Conservation (phyloP, 768 basidiomycete species). For the Pleurotus tuoliensis region DNA sequence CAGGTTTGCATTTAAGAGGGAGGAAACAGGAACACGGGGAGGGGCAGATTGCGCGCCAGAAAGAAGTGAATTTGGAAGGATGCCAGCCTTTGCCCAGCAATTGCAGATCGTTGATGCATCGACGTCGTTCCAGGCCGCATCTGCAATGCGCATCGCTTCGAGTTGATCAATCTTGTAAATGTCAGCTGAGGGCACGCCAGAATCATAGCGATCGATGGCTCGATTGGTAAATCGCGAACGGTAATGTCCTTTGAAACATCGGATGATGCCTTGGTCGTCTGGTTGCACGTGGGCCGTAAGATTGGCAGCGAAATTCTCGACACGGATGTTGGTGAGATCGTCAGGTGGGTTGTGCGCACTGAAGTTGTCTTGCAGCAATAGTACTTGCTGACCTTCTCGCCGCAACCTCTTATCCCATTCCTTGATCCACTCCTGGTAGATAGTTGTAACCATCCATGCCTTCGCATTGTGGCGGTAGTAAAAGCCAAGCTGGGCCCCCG, state of each 20-base stretch:
- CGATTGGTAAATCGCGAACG: constrained; percentile 19
- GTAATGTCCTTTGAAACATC: constrained; percentile 33
- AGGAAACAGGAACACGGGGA: constrained; percentile 18
- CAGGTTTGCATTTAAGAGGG: constrained; percentile 13
- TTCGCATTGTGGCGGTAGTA: constrained; percentile 32
- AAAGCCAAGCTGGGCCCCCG: constrained; percentile 27
- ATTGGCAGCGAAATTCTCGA: constrained; percentile 31
- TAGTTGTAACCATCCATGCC: constrained; percentile 31
- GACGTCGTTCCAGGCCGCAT: neutral
- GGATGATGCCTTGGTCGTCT: constrained; percentile 31
- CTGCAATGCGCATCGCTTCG: constrained; percentile 30
- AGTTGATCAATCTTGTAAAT: constrained; percentile 37
- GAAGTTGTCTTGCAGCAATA: constrained; percentile 31
- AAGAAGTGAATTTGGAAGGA: constrained; percentile 19
- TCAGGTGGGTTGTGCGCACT: constrained; percentile 21
- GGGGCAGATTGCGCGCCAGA: constrained; percentile 6
- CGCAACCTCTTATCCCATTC: constrained; percentile 26
- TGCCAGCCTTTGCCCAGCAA: constrained; percentile 29
- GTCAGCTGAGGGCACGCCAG: constrained; percentile 21
- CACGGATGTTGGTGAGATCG: constrained; percentile 17
- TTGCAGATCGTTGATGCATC: too few species aligned
- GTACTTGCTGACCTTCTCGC: constrained; percentile 17
- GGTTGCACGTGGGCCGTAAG: constrained; percentile 34
- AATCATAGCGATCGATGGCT: constrained; percentile 26
- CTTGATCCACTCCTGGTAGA: constrained; percentile 31